Evolutionary conservation across 768 basidiomycete genomes (phyloP).

Genomic region (Boletellus ananas): DNA sequence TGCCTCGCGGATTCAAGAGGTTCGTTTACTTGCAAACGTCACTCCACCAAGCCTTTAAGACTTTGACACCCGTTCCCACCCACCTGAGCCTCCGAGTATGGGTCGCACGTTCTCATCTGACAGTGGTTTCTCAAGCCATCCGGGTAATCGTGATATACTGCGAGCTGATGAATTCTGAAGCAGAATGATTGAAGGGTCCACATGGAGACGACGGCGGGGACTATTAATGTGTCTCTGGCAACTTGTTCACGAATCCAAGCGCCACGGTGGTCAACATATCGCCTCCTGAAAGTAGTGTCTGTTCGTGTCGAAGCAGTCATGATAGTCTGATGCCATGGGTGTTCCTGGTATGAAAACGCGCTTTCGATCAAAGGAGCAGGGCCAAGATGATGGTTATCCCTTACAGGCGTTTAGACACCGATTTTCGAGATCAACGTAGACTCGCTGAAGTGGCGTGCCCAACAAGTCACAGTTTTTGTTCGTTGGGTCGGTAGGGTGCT

Average conservation of each 20-base stretch:
- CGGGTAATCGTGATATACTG: background rate
- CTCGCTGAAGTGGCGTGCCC: no score
- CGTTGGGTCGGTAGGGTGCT: background rate
- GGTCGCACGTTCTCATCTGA: background rate
- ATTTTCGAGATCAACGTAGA: background rate
- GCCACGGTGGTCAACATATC: no score
- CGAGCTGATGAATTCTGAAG: no score
- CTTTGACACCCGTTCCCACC: background rate
- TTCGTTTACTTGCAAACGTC: background rate
- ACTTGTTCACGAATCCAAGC: no score
- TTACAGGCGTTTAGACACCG: background rate
- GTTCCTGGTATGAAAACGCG: no score
- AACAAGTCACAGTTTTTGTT: background rate
- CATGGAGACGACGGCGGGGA: background rate
- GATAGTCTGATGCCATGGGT: no score
- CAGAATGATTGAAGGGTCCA: no score
- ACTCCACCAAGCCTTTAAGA: constrained; percentile 1
- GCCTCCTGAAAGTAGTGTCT: no score
- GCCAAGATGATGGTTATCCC: background rate
- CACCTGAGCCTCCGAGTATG: background rate
- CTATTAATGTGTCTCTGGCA: background rate
- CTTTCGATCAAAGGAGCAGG: background rate
- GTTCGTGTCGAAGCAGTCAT: no score
- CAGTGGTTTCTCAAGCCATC: background rate
- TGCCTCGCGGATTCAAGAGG: no score